These are phyloP conservation scores for Incumbomyces delicatus DNA, from an alignment of 2,329 filamentous ascomycete genomes.

Conservation along the genomic window DNA sequence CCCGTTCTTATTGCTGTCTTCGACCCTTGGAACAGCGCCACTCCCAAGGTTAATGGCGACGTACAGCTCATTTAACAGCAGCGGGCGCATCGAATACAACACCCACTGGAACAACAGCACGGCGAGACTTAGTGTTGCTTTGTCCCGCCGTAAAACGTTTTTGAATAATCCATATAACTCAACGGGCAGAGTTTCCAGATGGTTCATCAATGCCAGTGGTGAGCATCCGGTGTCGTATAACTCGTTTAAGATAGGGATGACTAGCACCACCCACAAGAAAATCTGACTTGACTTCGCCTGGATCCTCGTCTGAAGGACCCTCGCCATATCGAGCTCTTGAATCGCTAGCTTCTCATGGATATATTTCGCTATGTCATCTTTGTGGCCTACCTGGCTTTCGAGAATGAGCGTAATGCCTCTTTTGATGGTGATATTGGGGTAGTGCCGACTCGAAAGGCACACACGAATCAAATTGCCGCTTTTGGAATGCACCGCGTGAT, in stretches of 20 bases:
- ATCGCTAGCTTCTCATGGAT: slow-evolving; percentile 22
- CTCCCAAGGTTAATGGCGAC: background rate
- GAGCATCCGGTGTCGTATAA: slow-evolving; percentile 22
- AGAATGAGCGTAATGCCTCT: slow-evolving; percentile 25
- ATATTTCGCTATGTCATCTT: slow-evolving; percentile 27
- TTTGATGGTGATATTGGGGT: slow-evolving; percentile 31
- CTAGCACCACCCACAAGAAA: slow-evolving; percentile 37
- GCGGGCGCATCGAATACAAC: slow-evolving; percentile 23
- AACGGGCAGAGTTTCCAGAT: slow-evolving; percentile 27
- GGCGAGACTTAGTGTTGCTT: slow-evolving; percentile 1
- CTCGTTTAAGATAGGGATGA: slow-evolving; percentile 34
- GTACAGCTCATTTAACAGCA: slow-evolving; percentile 25
- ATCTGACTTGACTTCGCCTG: slow-evolving; percentile 23
- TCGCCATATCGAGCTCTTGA: background rate
- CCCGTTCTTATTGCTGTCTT: background rate
- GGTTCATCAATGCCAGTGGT: slow-evolving; percentile 28
- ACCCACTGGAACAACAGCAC: slow-evolving; percentile 24
- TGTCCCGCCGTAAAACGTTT: slow-evolving; percentile 11
- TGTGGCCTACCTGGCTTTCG: slow-evolving; percentile 27
- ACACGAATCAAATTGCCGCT: slow-evolving; percentile 20
- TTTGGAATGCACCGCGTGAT: slow-evolving; percentile 8
- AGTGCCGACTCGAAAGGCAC: slow-evolving; percentile 37
- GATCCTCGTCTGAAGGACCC: background rate
- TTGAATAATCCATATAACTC: slow-evolving; percentile 13
- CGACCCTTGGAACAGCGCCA: too few species aligned